Evolutionary conservation across 1,139 yeast species (phyloP), one percentile per base, ranked within the genome.

Genomic region (Zygoascus hellenicus): DNA sequence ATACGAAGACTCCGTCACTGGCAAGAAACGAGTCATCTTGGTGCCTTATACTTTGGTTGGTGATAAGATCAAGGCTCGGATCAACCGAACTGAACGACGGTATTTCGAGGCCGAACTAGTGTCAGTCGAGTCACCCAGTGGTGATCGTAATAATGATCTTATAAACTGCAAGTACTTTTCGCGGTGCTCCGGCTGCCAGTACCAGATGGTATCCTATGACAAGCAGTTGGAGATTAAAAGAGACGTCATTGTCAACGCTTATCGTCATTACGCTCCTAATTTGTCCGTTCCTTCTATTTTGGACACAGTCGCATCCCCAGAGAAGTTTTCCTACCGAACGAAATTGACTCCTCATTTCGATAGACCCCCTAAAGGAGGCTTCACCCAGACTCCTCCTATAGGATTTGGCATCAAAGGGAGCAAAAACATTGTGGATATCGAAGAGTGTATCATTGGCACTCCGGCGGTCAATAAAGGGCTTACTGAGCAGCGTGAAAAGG

Each of bases 281-380:
- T 56, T 70, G 2, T 63, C 65, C 1, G 62, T 84, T 22, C 96
- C 96, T 0, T 69, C 61, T 9, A 71, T 92, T 30, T 74, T 74
- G 9, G 67, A 71, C 2, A 90, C 97, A 0, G 80, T 86, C 41
- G 80, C 84, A 3, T 85, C 96, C 2, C 98, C 98, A 3, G 68
- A 80, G 51, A 75, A 81, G 56, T 86, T 76, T 62, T 73, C 74
- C 40, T 92, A 92, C 67, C 73, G 98, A 62, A 92, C 98, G 0
- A 92, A 92, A 61, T 74, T 92, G 45, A 92, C 98, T 0, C 98
- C 98, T 3, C 98, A 92, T 69, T 92, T 90, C 67, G 92, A 88
- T 61, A 37, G 39, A 19, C 70, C 88, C 38, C 95, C 95, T n/a
- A 72, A 77, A 54, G 71, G 70, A 45, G 63, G 64, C 35, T 22